phyloP scores from a whole-genome alignment of 2,329 filamentous ascomycete genomes.

The Aspergillus bombycis region DNA sequence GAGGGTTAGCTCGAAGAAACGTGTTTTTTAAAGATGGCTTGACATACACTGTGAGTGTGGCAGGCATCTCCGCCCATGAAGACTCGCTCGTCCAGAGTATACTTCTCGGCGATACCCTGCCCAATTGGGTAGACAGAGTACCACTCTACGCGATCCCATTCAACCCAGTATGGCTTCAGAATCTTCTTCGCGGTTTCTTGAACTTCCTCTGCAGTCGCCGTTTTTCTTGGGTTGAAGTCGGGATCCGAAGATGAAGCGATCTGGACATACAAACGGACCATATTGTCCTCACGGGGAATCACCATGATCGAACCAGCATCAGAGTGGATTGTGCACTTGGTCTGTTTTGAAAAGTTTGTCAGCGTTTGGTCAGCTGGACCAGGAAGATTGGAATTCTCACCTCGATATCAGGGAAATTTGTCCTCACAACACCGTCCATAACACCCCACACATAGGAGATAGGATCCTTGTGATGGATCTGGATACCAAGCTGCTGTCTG shows the following conservation, averaged over 20 bases:
- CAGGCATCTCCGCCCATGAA: slow-evolving; percentile 69
- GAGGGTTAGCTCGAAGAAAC: slow-evolving; percentile 14
- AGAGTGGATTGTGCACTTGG: slow-evolving; percentile 70
- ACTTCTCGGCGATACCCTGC: slow-evolving; percentile 66
- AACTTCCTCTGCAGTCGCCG: slow-evolving; percentile 61
- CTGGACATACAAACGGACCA: slow-evolving; percentile 57
- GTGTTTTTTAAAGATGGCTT: background rate
- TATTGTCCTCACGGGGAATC: slow-evolving; percentile 56
- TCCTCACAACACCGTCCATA: slow-evolving; percentile 67
- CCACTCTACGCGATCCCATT: slow-evolving; percentile 68
- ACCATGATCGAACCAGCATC: slow-evolving; percentile 67
- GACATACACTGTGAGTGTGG: slow-evolving; percentile 60
- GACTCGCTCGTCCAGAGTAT: slow-evolving; percentile 66
- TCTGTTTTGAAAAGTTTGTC: slow-evolving; percentile 40
- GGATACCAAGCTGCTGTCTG: slow-evolving; percentile 67
- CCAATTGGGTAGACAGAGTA: slow-evolving; percentile 69
- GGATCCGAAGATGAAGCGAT: slow-evolving; percentile 64
- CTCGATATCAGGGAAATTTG: slow-evolving; percentile 66
- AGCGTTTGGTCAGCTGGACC: background rate
- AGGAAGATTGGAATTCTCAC: slow-evolving; percentile 33
- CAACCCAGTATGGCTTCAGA: slow-evolving; percentile 61
- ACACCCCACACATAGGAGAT: slow-evolving; percentile 68
- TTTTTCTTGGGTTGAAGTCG: slow-evolving; percentile 65
- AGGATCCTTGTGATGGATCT: slow-evolving; percentile 65
- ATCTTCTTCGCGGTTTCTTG: slow-evolving; percentile 62